A percentile compares a stretch with the other conserved stretches of the same genome.
Evolutionary conservation across 2,329 filamentous ascomycete species (phyloP).

Genomic region (Fusarium protoensiforme): DNA sequence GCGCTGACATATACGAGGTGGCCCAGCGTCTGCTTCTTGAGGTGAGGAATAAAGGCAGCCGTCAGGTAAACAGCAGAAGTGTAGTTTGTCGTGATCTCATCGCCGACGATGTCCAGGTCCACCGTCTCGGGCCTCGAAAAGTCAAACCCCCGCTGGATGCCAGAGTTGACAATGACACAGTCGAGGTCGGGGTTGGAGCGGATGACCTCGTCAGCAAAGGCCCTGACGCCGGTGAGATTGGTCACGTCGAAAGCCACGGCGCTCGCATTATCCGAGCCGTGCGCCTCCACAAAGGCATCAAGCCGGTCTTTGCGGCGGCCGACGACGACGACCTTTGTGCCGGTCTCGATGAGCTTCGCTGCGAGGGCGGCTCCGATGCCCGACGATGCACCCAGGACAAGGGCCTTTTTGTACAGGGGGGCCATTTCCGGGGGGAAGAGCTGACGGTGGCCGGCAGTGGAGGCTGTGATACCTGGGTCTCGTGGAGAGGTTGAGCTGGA

Average conservation of each 20-base stretch:
- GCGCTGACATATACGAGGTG: slow-evolving; percentile 42
- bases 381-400: slow-evolving; percentile 56
- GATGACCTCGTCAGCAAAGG: slow-evolving; percentile 30
- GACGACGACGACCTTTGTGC: slow-evolving; percentile 58
- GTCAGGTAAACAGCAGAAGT: slow-evolving; percentile 42
- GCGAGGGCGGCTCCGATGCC: slow-evolving; percentile 45
- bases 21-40: slow-evolving; percentile 21
- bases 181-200: slow-evolving; percentile 45
- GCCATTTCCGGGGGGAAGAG: slow-evolving; percentile 22
- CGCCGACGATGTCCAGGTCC: slow-evolving; percentile 43
- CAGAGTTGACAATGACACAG: slow-evolving; percentile 67
- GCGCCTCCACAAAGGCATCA: slow-evolving; percentile 56
- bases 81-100: slow-evolving; percentile 43
- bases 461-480: neutral
- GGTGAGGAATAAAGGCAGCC: slow-evolving; percentile 42
- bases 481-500: neutral
- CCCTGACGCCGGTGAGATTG: slow-evolving; percentile 49
- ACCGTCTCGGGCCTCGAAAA: slow-evolving; percentile 38
- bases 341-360: slow-evolving; percentile 54
- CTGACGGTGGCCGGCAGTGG: neutral
- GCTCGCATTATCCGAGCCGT: slow-evolving; percentile 53
- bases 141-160: slow-evolving; percentile 59
- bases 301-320: slow-evolving; percentile 61
- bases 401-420: slow-evolving; percentile 43
- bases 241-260: slow-evolving; percentile 57